Percentiles rank a stretch among this genome's conserved stretches.
Evolutionary conservation across 1,139 yeast genomes (phyloP).

Genomic region (Kurtzmaniella quercitrusa): DNA sequence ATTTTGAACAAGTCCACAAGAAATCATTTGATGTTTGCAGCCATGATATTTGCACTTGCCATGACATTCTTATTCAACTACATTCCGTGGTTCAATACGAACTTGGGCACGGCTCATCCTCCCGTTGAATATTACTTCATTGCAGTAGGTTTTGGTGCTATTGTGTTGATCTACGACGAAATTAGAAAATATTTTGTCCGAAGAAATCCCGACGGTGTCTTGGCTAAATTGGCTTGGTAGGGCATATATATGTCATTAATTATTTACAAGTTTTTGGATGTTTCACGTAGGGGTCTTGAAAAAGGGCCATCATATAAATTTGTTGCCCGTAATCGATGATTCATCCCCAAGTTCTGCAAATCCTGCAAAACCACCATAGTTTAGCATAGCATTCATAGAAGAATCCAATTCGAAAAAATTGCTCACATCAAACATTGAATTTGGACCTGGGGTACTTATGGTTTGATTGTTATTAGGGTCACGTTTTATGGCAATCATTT

Average conservation of each 20-base stretch:
- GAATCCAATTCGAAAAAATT: neutral
- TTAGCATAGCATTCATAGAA: neutral
- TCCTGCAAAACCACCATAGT: neutral
- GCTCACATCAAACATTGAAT: neutral
- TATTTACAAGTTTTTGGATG: neutral
- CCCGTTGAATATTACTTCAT: slow-evolving; percentile 49
- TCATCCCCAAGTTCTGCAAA: neutral
- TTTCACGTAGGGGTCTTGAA: neutral
- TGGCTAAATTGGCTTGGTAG: slow-evolving; percentile 44
- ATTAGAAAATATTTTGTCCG: slow-evolving; percentile 37
- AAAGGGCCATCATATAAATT: neutral
- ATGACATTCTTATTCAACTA: slow-evolving; percentile 46
- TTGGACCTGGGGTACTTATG: slow-evolving; percentile 1
- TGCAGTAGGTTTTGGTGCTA: slow-evolving; percentile 43
- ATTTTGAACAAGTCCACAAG: slow-evolving; percentile 15
- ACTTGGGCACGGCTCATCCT: slow-evolving; percentile 34
- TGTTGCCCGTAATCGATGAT: neutral
- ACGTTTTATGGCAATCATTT: slow-evolving; percentile 23
- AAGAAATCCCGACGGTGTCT: slow-evolving; percentile 29
- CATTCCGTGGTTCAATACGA: slow-evolving; percentile 38
- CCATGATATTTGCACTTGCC: slow-evolving; percentile 35
- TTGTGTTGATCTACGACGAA: slow-evolving; percentile 41
- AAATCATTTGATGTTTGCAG: slow-evolving; percentile 19
- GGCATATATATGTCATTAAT: neutral
- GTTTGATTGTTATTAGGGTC: slow-evolving; percentile 7